A percentile compares a stretch with the other conserved stretches of the same genome.
Conservation (phyloP, 202 grass and related monocot genomes). For the Brachypodium distachyon region DNA sequence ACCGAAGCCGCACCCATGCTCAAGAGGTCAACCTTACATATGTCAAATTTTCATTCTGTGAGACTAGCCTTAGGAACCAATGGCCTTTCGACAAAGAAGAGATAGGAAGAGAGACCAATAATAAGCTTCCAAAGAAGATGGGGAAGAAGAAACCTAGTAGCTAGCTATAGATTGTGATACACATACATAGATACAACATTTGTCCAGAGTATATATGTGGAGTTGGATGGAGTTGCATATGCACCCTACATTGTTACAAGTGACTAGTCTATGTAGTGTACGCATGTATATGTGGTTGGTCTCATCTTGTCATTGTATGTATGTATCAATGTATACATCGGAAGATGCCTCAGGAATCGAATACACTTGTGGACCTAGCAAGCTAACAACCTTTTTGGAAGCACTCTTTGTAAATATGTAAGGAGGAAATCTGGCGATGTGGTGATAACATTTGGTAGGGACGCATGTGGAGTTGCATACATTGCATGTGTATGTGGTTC, state of each 20-base stretch:
- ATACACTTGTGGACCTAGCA: not conserved
- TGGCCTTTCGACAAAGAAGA: too few species aligned
- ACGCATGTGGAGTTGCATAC: conserved; percentile 10
- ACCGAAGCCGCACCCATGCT: too few species aligned
- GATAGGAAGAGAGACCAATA: too few species aligned
- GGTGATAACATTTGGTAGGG: conserved; percentile 4
- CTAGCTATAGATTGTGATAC: not conserved
- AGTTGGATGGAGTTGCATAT: not conserved
- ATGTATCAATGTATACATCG: too few species aligned
- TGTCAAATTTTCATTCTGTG: too few species aligned
- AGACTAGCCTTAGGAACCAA: too few species aligned
- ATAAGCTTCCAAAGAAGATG: too few species aligned
- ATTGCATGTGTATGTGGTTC: not conserved
- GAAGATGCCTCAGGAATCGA: not conserved
- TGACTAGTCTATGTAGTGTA: too few species aligned
- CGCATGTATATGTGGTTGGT: not conserved
- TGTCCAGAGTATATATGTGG: not conserved
- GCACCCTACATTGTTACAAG: not conserved
- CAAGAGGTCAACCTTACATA: too few species aligned
- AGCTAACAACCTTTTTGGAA: not conserved
- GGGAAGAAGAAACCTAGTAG: too few species aligned
- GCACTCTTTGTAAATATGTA: too few species aligned
- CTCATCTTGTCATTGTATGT: not conserved
- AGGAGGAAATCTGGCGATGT: conserved; percentile 1
- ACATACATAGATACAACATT: not conserved